phyloP scores from a whole-genome alignment of 495 filamentous ascomycete species.

The Neurospora tetrasperma region DNA sequence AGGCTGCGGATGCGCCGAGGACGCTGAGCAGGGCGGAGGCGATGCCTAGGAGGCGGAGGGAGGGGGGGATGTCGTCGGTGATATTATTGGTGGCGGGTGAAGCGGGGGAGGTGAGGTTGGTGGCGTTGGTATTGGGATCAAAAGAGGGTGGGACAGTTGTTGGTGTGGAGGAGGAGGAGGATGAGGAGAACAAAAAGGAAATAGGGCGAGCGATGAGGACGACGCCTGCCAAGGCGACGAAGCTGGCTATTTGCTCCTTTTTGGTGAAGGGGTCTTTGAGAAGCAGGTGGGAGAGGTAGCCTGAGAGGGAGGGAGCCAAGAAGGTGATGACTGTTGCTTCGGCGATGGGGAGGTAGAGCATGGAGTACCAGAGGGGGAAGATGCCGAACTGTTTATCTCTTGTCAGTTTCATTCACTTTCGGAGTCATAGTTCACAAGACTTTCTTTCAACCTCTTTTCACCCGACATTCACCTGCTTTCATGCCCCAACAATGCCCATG shows the following conservation, averaged over 20 bases:
- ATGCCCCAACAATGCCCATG: too few relatives aligned
- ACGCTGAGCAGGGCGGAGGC: slow-evolving; percentile 65
- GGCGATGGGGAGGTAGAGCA: slow-evolving; percentile 77
- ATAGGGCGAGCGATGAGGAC: slow-evolving; percentile 73
- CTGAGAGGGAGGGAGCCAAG: slow-evolving; percentile 70
- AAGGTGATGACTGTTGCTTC: slow-evolving; percentile 94
- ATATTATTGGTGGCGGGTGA: slow-evolving; percentile 13
- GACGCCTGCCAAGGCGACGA: slow-evolving; percentile 71
- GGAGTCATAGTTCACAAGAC: too few relatives aligned
- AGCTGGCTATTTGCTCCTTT: slow-evolving; percentile 62
- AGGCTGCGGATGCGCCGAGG: slow-evolving; percentile 65
- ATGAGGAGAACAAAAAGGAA: slow-evolving; percentile 37
- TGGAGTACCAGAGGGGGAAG: slow-evolving; percentile 49
- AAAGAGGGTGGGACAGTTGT: background rate
- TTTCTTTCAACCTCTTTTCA: too few relatives aligned
- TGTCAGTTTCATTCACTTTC: background rate
- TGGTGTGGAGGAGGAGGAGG: slow-evolving; percentile 3
- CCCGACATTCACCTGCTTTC: too few relatives aligned
- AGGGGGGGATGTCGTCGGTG: slow-evolving; percentile 29
- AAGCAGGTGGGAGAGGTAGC: slow-evolving; percentile 71
- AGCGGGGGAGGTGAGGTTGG: background rate
- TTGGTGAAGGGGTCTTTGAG: slow-evolving; percentile 68
- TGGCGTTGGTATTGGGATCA: background rate
- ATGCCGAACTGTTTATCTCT: slow-evolving; percentile 49
- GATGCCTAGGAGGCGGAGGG: slow-evolving; percentile 65